Conservation (phyloP, 192 early-diverging fungal genomes). For the Mortierella alpina region DNA sequence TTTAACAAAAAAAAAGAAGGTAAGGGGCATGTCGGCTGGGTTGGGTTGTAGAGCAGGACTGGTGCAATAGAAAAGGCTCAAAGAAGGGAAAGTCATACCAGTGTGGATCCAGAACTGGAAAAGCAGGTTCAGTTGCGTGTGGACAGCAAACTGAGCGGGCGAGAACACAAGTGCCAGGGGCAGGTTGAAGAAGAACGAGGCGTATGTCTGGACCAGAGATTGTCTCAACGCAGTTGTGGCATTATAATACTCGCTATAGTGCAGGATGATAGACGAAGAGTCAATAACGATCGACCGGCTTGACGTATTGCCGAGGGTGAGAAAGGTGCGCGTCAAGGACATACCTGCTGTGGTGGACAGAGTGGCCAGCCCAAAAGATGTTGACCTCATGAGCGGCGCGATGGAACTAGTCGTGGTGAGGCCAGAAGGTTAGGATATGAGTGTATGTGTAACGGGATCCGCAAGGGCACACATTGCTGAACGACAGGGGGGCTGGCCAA, state of each 20-base stretch:
- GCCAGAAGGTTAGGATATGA: neutral
- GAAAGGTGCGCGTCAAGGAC: constrained; percentile 7
- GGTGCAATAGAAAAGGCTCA: neutral
- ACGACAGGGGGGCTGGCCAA: too few relatives aligned
- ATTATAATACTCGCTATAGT: constrained; percentile 64
- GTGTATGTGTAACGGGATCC: neutral
- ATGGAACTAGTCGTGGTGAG: constrained; percentile 60
- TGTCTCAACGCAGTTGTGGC: constrained; percentile 68
- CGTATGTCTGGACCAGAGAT: constrained; percentile 59
- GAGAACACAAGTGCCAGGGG: constrained; percentile 65
- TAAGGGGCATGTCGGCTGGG: neutral
- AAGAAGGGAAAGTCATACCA: neutral
- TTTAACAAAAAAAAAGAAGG: constrained; percentile 21
- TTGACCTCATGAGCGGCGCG: constrained; percentile 70
- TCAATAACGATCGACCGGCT: constrained; percentile 1
- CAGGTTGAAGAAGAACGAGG: constrained; percentile 65
- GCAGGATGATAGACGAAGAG: neutral
- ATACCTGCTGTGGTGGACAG: constrained; percentile 54
- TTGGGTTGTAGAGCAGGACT: neutral
- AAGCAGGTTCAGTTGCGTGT: constrained; percentile 65
- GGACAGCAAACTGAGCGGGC: constrained; percentile 63
- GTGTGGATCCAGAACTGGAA: constrained; percentile 63
- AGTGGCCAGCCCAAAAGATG: constrained; percentile 68
- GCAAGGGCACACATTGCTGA: neutral
- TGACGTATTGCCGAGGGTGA: constrained; percentile 1